Percentiles rank a stretch among this genome's conserved stretches.
Conservation (phyloP, 352 stramenopile genomes). For the Phytophthora colocasiae region DNA sequence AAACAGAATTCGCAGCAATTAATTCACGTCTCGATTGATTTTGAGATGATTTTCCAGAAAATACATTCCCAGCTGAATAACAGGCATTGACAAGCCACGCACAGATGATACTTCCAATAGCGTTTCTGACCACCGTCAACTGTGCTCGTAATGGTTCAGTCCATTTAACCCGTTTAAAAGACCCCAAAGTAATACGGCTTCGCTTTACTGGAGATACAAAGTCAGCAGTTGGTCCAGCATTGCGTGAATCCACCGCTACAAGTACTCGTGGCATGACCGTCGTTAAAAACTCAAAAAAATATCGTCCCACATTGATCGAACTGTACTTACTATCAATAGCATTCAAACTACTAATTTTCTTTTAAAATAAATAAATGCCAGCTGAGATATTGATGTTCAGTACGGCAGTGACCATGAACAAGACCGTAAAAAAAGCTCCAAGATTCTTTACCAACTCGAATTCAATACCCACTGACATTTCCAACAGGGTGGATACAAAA, state of each 20-base stretch:
- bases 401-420: constrained; percentile 3
- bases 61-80: constrained; percentile 24
- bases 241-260: constrained; percentile 1
- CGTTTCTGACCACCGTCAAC: constrained; percentile 10
- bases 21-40: constrained; percentile 25
- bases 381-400: too few relatives aligned
- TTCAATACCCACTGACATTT: constrained; percentile 3
- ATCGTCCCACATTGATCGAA: too few relatives aligned
- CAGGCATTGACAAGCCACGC: constrained; percentile 23
- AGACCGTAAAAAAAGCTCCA: constrained; percentile 19
- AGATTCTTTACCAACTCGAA: constrained; percentile 24
- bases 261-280: neutral
- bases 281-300: too few relatives aligned
- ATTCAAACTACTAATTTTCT: too few relatives aligned
- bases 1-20: constrained; percentile 15
- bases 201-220: neutral
- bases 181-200: neutral
- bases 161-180: constrained; percentile 1
- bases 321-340: too few relatives aligned
- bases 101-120: constrained; percentile 14
- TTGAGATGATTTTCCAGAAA: constrained; percentile 13
- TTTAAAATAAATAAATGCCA: too few relatives aligned
- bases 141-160: constrained; percentile 9
- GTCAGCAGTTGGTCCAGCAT: neutral
- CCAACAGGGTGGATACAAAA: constrained; percentile 25